Evolutionary conservation across 768 basidiomycete genomes (phyloP), one percentile per base, ranked within the genome.

Genomic region (Sarcomyxa edulis): DNA sequence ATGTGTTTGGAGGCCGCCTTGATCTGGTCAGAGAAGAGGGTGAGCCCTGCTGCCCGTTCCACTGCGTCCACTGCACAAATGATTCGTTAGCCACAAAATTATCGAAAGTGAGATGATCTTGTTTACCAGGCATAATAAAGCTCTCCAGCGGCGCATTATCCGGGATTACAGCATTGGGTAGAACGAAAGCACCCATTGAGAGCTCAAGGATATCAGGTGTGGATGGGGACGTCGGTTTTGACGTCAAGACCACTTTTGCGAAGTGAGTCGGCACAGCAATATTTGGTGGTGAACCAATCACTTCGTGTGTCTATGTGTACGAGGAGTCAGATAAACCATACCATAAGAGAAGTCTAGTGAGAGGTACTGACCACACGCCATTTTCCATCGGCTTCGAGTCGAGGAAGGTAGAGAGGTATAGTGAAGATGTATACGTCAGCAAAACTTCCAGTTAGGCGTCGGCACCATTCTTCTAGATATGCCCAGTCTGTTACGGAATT

Each of bases 401-500:
- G 79, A 1, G 96, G 96, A 2, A 97, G 76, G 63, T 98, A 99
- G n/a, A 99, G 68, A 1, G 96, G 96, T 12, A 99, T 74, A 3
- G 96, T 99, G 65, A 99, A 99, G 32, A 98, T 82, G 60, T 94
- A 99, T 35, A 99, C 96, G 53, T 99, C 93, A 28, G 86, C 65
- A 58, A 96, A 99, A 20, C 69, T 74, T n/a, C 66, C 72, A 0
- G 95, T 97, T 34, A 98, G 72, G 7, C 81, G 74, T 28, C 96
- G 74, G 59, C 94, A 97, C 84, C 94, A 99, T 50, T 96, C 84
- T 60, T 96, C 91, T 11, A 95, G 61, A 58, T 94, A 96, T 7
- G 92, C 94, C 94, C 94, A 98, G 56, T 97, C 93, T 96, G 48
- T 5, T 7, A 15, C 11, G 7, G 39, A 35, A 30, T 20, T 35